Percentiles rank a stretch among this genome's conserved stretches.
phyloP scores from a whole-genome alignment of 2,329 filamentous ascomycete species.

The Ustilaginoidea virens region DNA sequence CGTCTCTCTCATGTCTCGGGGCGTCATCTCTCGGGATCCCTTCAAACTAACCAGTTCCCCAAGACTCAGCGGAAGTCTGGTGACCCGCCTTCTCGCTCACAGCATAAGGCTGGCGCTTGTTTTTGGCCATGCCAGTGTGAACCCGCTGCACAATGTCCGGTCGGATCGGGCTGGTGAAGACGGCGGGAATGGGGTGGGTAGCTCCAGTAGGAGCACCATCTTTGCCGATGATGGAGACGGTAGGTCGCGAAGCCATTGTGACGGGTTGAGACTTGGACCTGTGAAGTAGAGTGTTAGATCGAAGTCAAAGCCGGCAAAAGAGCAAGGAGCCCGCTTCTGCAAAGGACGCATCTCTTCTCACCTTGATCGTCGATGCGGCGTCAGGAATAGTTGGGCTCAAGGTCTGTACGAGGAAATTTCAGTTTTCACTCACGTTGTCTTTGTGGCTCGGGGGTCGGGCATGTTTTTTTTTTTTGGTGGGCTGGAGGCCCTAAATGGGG shows the following conservation, averaged over 20 bases:
- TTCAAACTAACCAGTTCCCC: constrained; percentile 75
- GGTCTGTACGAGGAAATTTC: too few species aligned
- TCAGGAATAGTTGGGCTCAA: constrained; percentile 22
- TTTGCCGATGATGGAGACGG: constrained; percentile 91
- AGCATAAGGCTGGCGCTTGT: constrained; percentile 98
- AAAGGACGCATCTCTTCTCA: constrained; percentile 12
- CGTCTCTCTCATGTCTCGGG: neutral
- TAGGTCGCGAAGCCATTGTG: constrained; percentile 90
- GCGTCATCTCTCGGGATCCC: too few species aligned
- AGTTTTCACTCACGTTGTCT: too few species aligned
- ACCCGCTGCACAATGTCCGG: constrained; percentile 98
- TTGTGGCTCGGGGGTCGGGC: too few species aligned
- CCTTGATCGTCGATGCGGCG: constrained; percentile 26
- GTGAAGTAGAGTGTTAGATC: constrained; percentile 1
- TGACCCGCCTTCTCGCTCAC: constrained; percentile 99
- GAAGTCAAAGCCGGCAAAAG: too few species aligned
- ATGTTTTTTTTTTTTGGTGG: constrained; percentile 24
- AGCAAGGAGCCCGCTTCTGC: too few species aligned
- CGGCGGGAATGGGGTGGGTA: constrained; percentile 84
- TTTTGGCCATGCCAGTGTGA: constrained; percentile 99
- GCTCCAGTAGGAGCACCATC: constrained; percentile 85
- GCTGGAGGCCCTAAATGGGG: constrained; percentile 26
- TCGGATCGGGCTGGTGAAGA: constrained; percentile 96
- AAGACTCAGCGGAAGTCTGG: constrained; percentile 99
- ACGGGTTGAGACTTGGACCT: constrained; percentile 17